Percentiles rank a stretch among this genome's conserved stretches.
Evolutionary conservation across 2,329 filamentous ascomycete species (phyloP).

Genomic region (Scedosporium dehoogii): DNA sequence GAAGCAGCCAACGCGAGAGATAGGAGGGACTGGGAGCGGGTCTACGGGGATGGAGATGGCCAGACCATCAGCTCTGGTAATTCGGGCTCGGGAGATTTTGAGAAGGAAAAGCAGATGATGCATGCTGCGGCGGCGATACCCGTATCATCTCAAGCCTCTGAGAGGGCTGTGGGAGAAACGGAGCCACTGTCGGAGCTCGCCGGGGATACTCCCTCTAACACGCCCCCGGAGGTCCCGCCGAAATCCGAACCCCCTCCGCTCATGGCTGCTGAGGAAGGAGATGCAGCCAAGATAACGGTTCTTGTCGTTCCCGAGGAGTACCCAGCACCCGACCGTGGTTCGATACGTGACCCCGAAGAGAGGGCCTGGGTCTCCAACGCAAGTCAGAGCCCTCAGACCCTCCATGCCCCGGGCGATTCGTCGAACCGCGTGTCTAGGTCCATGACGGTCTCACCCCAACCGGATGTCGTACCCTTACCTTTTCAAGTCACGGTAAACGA

Average conservation of each 20-base stretch:
- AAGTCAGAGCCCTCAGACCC: neutral
- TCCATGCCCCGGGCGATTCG: neutral
- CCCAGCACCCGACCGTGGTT: constrained; percentile 12
- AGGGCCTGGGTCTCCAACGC: constrained; percentile 1
- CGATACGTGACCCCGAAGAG: constrained; percentile 9
- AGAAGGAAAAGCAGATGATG: neutral
- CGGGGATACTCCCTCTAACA: neutral
- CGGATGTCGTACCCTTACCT: constrained; percentile 53
- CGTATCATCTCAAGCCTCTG: neutral
- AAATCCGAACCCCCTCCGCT: constrained; percentile 21
- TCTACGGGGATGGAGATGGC: constrained; percentile 54
- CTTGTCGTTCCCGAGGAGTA: constrained; percentile 41
- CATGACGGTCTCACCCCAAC: constrained; percentile 30
- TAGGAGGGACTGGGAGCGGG: constrained; percentile 62
- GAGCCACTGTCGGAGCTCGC: neutral
- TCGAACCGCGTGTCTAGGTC: constrained; percentile 7
- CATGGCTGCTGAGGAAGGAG: constrained; percentile 29
- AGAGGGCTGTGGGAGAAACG: neutral
- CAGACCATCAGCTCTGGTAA: constrained; percentile 26
- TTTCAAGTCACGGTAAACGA: constrained; percentile 47
- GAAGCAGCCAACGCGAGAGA: constrained; percentile 54
- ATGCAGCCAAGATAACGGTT: constrained; percentile 40
- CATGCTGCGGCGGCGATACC: neutral
- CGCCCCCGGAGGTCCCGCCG: neutral
- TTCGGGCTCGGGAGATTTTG: constrained; percentile 27